A percentile compares a stretch with the other conserved stretches of the same genome.
Conservation (phyloP, 805 yeast species). For the Starmera pachycereana region DNA sequence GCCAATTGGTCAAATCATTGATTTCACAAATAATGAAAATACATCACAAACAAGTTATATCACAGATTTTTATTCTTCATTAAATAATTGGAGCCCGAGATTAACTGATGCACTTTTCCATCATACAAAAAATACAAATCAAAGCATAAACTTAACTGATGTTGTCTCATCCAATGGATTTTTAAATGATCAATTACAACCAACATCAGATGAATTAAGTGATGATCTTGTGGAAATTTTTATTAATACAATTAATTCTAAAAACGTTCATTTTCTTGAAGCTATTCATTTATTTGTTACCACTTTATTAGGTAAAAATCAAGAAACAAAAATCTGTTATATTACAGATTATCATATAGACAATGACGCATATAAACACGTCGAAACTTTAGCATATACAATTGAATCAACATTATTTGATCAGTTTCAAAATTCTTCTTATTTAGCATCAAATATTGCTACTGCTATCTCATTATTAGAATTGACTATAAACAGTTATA, state of each 20-base stretch:
- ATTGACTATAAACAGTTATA: constrained; percentile 33
- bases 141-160: constrained; percentile 17
- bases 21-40: not conserved
- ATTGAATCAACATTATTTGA: constrained; percentile 17
- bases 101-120: constrained; percentile 18
- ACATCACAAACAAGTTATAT: constrained; percentile 3
- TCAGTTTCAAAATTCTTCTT: constrained; percentile 7
- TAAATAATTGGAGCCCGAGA: constrained; percentile 10
- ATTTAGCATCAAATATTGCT: constrained; percentile 1
- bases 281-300: constrained; percentile 24
- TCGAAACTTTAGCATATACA: constrained; percentile 11
- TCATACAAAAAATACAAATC: constrained; percentile 1
- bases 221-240: constrained; percentile 15
- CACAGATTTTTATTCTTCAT: constrained; percentile 1
- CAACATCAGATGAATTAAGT: constrained; percentile 6
- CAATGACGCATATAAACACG: constrained; percentile 2
- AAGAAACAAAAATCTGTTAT: constrained; percentile 15
- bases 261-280: constrained; percentile 26
- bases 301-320: constrained; percentile 9
- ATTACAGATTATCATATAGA: constrained; percentile 32
- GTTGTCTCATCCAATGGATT: constrained; percentile 21
- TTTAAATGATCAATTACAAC: constrained; percentile 11
- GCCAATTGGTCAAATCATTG: not conserved
- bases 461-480: constrained; percentile 32
- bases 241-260: constrained; percentile 17